Percentiles rank a stretch among this genome's conserved stretches.
These are phyloP conservation scores for Nakazawaea populi DNA, from an alignment of 805 yeast species.

Conservation along the genomic window DNA sequence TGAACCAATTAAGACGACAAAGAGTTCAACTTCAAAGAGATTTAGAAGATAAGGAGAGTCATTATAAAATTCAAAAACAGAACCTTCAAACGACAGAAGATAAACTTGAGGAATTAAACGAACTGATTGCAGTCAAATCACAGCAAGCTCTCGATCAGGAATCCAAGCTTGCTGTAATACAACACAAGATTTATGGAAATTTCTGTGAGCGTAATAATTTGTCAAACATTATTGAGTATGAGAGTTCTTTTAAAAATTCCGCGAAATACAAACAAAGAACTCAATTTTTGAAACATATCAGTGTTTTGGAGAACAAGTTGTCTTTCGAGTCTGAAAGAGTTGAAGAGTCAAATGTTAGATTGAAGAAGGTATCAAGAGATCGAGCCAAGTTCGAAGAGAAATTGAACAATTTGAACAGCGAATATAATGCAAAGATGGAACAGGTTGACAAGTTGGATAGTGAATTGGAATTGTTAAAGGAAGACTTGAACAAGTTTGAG, in stretches of 20 bases:
- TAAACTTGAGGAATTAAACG: constrained; percentile 15
- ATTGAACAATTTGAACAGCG: constrained; percentile 24
- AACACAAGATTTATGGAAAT: constrained; percentile 37
- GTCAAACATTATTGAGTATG: constrained; percentile 57
- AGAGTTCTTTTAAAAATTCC: constrained; percentile 58
- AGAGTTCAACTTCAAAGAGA: constrained; percentile 20
- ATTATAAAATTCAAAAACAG: constrained; percentile 42
- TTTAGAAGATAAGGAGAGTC: constrained; percentile 31
- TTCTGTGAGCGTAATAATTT: constrained; percentile 57
- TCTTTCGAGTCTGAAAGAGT: constrained; percentile 60
- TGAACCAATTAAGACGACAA: constrained; percentile 23
- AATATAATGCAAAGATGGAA: constrained; percentile 25
- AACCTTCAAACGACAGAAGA: constrained; percentile 15
- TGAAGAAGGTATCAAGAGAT: constrained; percentile 36
- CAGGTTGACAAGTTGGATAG: constrained; percentile 33
- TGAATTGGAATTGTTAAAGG: constrained; percentile 32
- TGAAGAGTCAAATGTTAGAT: constrained; percentile 41
- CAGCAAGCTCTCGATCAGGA: constrained; percentile 12
- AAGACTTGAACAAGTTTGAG: constrained; percentile 29
- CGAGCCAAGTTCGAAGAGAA: constrained; percentile 28
- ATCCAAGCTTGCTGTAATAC: constrained; percentile 25
- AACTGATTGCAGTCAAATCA: constrained; percentile 13
- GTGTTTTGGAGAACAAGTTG: constrained; percentile 54
- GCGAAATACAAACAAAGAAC: constrained; percentile 56
- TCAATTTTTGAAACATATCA: constrained; percentile 54